A percentile compares a stretch with the other conserved stretches of the same genome.
Conservation (phyloP, 2,329 filamentous ascomycete species). For the Atkinsonella texensis region DNA sequence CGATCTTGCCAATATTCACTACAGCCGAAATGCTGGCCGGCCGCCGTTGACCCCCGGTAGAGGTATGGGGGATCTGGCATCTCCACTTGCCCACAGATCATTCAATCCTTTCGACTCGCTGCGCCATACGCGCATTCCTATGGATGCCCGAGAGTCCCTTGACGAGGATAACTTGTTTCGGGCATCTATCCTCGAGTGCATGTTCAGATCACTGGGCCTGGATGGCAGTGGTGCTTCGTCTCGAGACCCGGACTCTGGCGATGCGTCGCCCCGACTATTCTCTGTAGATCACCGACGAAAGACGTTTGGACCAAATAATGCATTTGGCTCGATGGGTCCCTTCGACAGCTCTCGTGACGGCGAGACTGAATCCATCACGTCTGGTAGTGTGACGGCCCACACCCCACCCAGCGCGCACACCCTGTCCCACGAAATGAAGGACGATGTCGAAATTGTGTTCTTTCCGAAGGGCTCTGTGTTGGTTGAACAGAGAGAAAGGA, state of each 20-base stretch:
- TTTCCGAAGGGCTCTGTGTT: slow-evolving; percentile 91
- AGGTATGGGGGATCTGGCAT: slow-evolving; percentile 21
- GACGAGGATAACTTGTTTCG: slow-evolving; percentile 86
- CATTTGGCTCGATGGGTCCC: slow-evolving; percentile 82
- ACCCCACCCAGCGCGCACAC: slow-evolving; percentile 52
- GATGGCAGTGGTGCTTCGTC: slow-evolving; percentile 54
- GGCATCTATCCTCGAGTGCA: slow-evolving; percentile 83
- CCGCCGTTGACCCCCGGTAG: slow-evolving; percentile 13
- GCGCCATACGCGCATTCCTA: slow-evolving; percentile 33
- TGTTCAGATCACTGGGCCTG: slow-evolving; percentile 87
- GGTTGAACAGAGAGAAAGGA: slow-evolving; percentile 94
- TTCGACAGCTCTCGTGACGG: slow-evolving; percentile 65
- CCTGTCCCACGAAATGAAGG: slow-evolving; percentile 67
- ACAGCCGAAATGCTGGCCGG: slow-evolving; percentile 48
- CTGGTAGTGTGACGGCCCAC: slow-evolving; percentile 49
- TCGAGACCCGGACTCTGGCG: slow-evolving; percentile 60
- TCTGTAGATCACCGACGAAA: slow-evolving; percentile 66
- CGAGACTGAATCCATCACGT: slow-evolving; percentile 77
- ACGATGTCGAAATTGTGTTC: slow-evolving; percentile 94
- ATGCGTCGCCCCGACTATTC: slow-evolving; percentile 72
- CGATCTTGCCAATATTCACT: slow-evolving; percentile 69
- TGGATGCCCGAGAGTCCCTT: slow-evolving; percentile 65
- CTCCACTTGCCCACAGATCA: slow-evolving; percentile 36
- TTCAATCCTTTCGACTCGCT: slow-evolving; percentile 47
- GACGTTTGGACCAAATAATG: slow-evolving; percentile 61